Evolutionary conservation across 2,329 filamentous ascomycete species (phyloP), one percentile per base, ranked within the genome.

Genomic region (Mycocentrospora acerina): DNA sequence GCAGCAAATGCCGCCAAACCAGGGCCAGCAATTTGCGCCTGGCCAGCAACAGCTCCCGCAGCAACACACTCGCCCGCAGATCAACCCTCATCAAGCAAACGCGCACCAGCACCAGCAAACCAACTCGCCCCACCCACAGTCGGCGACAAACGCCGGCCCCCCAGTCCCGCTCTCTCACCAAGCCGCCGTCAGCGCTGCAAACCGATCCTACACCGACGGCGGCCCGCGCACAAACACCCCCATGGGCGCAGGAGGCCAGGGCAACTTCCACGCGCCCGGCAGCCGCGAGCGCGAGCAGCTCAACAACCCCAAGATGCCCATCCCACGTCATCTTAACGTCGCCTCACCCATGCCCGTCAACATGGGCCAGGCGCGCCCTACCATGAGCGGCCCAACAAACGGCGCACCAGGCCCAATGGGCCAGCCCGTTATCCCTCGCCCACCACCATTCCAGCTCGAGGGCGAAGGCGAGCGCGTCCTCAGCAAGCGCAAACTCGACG

Each of bases 401-500:
- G 83, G 83, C 6, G 79, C 86, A 1, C 86, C 86, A 36, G 90
- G 90, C 36, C 84, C 93, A 33, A 87, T 96, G 78, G 84, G 85
- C 35, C 90, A 95, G 59, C 90, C 93, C 0, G 88, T 88, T 2
- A 79, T 97, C 44, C 75, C 83, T 38, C 90, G 90, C 60, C 81
- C 88, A 29, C 88, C 90, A 0, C 82, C 83, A 0, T 95, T 88
- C 66, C 87, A 88, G 40, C 83, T 96, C 42, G 91, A 97, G 64
- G 88, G 88, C 19, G 90, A 95, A 62, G 90, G 89, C 17, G 90
- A 96, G 58, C 85, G 90, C 29, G 86, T 98, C 1, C 75, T 98
- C n/a, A 94, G 86, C 72, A 96, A 96, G 80, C 94, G 95, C 73
- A 97, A 95, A 72, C 78, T 98, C 27, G 90, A 98, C 60, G 91